Base-by-base conservation (phyloP, 768 basidiomycete species). In the Hericium erinaceus region DNA sequence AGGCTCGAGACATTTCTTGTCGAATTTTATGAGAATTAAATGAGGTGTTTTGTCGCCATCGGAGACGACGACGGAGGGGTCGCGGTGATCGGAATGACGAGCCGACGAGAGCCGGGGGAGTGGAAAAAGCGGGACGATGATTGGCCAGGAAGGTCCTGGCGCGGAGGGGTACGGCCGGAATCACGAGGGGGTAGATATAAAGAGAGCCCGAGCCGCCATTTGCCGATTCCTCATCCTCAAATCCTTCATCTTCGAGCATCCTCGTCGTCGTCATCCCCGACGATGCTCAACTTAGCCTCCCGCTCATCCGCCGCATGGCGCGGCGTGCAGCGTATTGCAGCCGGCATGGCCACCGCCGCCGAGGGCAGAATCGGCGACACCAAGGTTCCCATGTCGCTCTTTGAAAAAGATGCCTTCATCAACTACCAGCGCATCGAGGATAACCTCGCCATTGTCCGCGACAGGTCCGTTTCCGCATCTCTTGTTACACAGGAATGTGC, bases 401-500 rank as follows among this genome's bases (percentile, higher is more conserved):
- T 92, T 61, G 91, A 93, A 72, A 83, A 85, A 68, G 82, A 78
- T 64, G 84, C 82, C 48, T 92, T 82, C 69, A 92, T 94, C 73
- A 94, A 94, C 82, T 93, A 94, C 73, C 92, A 94, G 74, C 87
- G 95, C 58, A 98, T 98, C 70, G 95, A 98, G 77, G 94, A 98
- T 73, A 98, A 95, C 79, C 87, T 98, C 61, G 84, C 80, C 63
- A 71, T 95, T 68, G 83, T 98, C 57, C 87, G 93, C 64, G 77
- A 84, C 55, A 83, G 94, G 94, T 94, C 39, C 55, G 69, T 51
- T 16, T 15, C 13, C 26, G 18, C 20, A 3, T 7, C 11, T 51
- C 5, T 51, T 46, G 4, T 24, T 13, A 12, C 26, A 9, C 2
- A n/a, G 1, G 0, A 9, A 24, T 16, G n/a, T 24, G 49, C 16